Base-by-base conservation (phyloP, 352 stramenopile species). In the Phytophthora fragariae region DNA sequence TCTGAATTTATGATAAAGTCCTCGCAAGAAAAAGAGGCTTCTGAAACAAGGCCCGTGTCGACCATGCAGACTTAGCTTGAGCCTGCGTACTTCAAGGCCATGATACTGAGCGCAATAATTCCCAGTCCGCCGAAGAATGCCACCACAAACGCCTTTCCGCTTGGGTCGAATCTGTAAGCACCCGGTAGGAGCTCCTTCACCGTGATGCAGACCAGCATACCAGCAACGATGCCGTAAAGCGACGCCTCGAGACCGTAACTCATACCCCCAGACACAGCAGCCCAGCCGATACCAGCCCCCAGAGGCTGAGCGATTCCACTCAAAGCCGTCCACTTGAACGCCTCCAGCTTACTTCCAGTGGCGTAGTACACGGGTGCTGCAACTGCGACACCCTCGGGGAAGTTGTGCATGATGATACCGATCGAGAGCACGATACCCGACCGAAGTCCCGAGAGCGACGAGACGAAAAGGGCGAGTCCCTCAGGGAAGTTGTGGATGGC, bases 401-500 rank as follows among this genome's bases (percentile, higher is more conserved):
- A 97, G 74, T 99, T 99, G 83, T 99, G 97, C 35, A 99, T 86
- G 14, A 94, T 97, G 73, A 99, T 99, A 19, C 93, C 97, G 57
- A 99, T 77, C 1, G 97, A 97, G 6, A 99, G 83, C 49, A 97
- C 88, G 35, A 92, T 78, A 47, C 97, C 97, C 10, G 98, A 85
- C 5, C 73, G 81, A 9, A 98, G 90, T 70, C 98, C 94, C 19
- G 92, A 77, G 1, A 99, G 77, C 17, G 95, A 93, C 0, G 92
- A 96, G 17, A 99, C 95, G 72, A 98, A 99, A 5, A 98, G 98
- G 15, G 97, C 98, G 7, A 99, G 70, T 0, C 97, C 97, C 72
- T 99, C 97, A 0, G 97, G 97, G 73, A 99, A 98, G 79, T 99
- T 99, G 81, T 99, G 97, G 37, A 99, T 98, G 5, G 90, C 95